Percentiles rank a stretch among this genome's conserved stretches.
Evolutionary conservation across 805 yeast species (phyloP).

Genomic region (Danielia reshetovae): DNA sequence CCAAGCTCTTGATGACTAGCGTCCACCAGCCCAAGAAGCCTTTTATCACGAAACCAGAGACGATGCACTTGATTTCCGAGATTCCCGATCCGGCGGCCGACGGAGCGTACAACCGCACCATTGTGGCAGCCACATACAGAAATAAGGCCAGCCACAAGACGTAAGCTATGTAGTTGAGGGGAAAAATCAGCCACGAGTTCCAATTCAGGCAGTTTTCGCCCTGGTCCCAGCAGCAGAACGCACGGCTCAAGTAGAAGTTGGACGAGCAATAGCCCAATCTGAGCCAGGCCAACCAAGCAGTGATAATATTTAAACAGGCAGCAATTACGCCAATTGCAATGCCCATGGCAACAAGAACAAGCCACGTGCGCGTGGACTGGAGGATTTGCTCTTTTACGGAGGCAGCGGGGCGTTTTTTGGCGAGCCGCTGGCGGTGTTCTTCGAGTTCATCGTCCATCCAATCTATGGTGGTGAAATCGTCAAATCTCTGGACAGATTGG

Average conservation of each 20-base stretch:
- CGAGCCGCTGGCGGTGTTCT: slow-evolving; percentile 37
- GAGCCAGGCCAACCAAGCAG: slow-evolving; percentile 81
- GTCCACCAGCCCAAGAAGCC: slow-evolving; percentile 77
- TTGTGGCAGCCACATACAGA: slow-evolving; percentile 59
- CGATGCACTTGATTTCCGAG: slow-evolving; percentile 92
- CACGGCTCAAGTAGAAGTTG: slow-evolving; percentile 64
- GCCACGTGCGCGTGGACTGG: slow-evolving; percentile 55
- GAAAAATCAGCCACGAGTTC: slow-evolving; percentile 56
- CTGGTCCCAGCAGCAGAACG: slow-evolving; percentile 80
- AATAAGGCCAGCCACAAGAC: slow-evolving; percentile 56
- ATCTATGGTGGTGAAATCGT: slow-evolving; percentile 63
- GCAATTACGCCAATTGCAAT: slow-evolving; percentile 77
- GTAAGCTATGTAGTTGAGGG: slow-evolving; percentile 54
- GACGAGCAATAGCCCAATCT: slow-evolving; percentile 74
- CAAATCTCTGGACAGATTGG: slow-evolving; percentile 46
- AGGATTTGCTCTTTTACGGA: slow-evolving; percentile 24
- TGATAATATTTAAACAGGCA: slow-evolving; percentile 71
- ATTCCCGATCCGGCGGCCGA: slow-evolving; percentile 97
- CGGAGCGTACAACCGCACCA: slow-evolving; percentile 75
- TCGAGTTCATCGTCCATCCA: slow-evolving; percentile 61
- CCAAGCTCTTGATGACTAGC: slow-evolving; percentile 67
- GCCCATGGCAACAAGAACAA: slow-evolving; percentile 75
- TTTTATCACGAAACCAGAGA: slow-evolving; percentile 79
- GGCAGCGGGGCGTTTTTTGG: slow-evolving; percentile 16
- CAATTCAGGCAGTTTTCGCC: slow-evolving; percentile 55